Evolutionary conservation across 139 green algal species (phyloP).

Genomic region (Asterochloris erici): DNA sequence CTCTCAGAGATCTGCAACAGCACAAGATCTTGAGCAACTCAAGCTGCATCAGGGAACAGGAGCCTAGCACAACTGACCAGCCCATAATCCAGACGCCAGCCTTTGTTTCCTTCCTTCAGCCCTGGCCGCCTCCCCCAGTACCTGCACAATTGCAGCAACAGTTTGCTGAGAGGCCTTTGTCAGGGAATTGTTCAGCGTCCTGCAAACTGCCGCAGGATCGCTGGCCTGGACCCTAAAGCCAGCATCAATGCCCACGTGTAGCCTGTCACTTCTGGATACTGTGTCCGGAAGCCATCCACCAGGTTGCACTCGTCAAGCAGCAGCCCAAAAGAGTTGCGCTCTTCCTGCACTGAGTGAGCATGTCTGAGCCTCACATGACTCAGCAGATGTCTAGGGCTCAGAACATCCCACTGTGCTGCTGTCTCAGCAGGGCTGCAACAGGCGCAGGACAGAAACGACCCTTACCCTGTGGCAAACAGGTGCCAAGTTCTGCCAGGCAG

Average conservation of each 20-base stretch:
- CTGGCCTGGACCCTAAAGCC: too few relatives aligned
- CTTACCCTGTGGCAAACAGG: too few relatives aligned
- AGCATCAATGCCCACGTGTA: slow-evolving; percentile 47
- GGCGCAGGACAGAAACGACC: too few relatives aligned
- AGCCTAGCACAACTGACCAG: slow-evolving; percentile 37
- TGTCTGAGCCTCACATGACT: background rate
- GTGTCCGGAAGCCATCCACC: slow-evolving; percentile 55
- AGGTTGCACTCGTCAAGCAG: slow-evolving; percentile 43
- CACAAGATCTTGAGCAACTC: background rate
- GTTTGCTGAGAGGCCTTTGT: too few relatives aligned
- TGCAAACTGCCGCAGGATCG: too few relatives aligned
- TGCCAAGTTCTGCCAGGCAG: background rate
- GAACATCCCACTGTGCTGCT: too few relatives aligned
- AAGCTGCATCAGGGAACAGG: background rate
- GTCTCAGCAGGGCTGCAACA: too few relatives aligned
- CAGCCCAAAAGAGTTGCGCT: slow-evolving; percentile 58
- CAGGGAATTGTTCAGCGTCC: background rate
- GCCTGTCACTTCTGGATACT: slow-evolving; percentile 47
- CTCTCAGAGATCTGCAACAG: slow-evolving; percentile 25
- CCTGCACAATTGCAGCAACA: too few relatives aligned
- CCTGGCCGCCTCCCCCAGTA: background rate
- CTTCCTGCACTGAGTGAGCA: slow-evolving; percentile 40
- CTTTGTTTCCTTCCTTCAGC: slow-evolving; percentile 33
- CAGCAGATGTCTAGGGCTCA: too few relatives aligned
- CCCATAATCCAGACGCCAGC: slow-evolving; percentile 80